Base-by-base conservation (phyloP, 192 early-diverging fungal genomes). In the Coemansia interrupta region DNA sequence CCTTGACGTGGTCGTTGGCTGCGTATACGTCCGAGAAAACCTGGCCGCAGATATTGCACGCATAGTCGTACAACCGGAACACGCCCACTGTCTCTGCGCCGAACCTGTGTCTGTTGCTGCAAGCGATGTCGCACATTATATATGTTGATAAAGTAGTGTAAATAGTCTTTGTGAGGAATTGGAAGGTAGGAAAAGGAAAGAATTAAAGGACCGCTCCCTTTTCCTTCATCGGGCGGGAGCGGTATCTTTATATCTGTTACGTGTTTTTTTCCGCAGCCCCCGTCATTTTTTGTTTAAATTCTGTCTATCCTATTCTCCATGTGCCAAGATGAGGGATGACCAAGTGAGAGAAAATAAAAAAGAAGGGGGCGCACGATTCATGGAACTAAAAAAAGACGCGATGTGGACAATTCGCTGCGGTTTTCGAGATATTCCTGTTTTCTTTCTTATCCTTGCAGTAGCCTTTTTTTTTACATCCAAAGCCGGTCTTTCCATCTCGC, bases 1-100 rank as follows among this genome's bases (percentile, higher is more conserved):
- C 74, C 49, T 68, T 67, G 55, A 78, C 68, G 26, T 78, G 74
- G 38, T 78, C 69, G 42, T 61, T 59, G 30, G 74, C 74, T 5
- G 48, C 64, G 14, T 56, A 54, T 1, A 71, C 43, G n/a, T 29
- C 51, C 12, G 58, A 45, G 32, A 78, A 78, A 15, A 71, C 58
- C 3, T 22, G 26, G 13, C 74, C 74, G 61, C 74, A 78, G 48
- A 78, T 66, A 49, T 64, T 71, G 58, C 74, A 78, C 5, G 63
- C 40, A 54, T 64, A 78, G 56, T 42, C 55, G 64, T 68, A 71
- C 8, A 71, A 55, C 22, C 65, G 47, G 58, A 68, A 64, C 14
- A 61, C 41, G n/a, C 61, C 60, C 10, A 39, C 49, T n/a, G 32
- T 29, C 13, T 70, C 73, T n/a, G 55, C 56, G 19, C 19, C 56